Conservation (phyloP, 179 eudicot species). For the Heliamphora pulchella region DNA sequence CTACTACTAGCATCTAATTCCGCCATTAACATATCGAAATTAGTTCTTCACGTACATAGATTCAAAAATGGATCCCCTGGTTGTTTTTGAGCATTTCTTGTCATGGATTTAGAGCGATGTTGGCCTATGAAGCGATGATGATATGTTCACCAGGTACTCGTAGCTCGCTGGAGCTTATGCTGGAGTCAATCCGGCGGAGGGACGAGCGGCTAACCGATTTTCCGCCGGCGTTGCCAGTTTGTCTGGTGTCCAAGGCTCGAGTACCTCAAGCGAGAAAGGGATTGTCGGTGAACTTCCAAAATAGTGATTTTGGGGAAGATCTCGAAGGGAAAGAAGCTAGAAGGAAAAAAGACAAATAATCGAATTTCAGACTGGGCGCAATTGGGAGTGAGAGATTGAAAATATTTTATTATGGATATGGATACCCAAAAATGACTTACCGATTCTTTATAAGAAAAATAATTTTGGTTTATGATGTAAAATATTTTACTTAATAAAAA, state of each 20-base stretch:
- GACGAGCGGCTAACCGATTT: conserved; percentile 27
- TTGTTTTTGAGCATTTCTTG: background rate
- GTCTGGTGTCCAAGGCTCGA: conserved; percentile 42
- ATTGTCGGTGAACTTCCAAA: conserved; percentile 23
- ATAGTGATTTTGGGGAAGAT: conserved; percentile 5
- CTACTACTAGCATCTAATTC: background rate
- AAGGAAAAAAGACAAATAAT: background rate
- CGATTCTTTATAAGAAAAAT: too few relatives aligned
- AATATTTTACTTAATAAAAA: too few relatives aligned
- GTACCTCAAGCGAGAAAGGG: conserved; percentile 27
- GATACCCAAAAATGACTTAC: too few relatives aligned
- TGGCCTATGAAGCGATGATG: background rate
- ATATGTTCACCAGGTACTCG: conserved; percentile 28
- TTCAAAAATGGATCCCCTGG: background rate
- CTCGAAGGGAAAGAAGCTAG: conserved; percentile 7
- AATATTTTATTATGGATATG: conserved; percentile 7
- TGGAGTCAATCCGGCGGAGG: conserved; percentile 27
- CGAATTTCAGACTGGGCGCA: background rate
- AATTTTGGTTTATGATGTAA: too few relatives aligned
- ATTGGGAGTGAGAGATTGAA: background rate
- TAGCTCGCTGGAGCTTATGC: conserved; percentile 50
- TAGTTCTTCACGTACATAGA: background rate
- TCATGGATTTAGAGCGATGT: conserved; percentile 1
- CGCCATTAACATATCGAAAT: background rate
- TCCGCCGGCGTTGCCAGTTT: conserved; percentile 38